phyloP scores from a whole-genome alignment of 495 filamentous ascomycete genomes.

The Penicillium silybi region DNA sequence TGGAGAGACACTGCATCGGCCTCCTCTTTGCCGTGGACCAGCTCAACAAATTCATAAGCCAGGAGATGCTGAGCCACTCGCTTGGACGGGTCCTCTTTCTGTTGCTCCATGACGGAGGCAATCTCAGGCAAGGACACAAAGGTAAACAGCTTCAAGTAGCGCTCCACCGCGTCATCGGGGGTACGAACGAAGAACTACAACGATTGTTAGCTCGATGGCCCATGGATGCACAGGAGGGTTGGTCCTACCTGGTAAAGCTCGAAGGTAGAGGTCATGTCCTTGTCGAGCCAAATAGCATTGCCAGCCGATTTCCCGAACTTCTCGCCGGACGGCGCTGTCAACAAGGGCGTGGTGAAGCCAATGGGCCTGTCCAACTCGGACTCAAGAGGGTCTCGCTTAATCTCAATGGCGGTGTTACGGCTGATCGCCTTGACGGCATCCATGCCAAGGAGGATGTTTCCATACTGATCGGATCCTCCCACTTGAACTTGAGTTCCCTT shows the following conservation, averaged over 20 bases:
- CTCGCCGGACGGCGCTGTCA: conserved; percentile 77
- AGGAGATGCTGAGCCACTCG: conserved; percentile 77
- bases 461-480: conserved; percentile 92
- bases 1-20: conserved; percentile 54
- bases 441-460: conserved; percentile 91
- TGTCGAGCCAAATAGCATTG: conserved; percentile 92
- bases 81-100: conserved; percentile 60
- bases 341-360: conserved; percentile 83
- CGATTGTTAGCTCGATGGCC: conserved; percentile 15
- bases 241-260: conserved; percentile 70
- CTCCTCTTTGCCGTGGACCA: conserved; percentile 66
- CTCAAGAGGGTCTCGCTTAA: conserved; percentile 23
- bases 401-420: conserved; percentile 41
- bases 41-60: conserved; percentile 70
- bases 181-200: conserved; percentile 78
- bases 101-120: conserved; percentile 57
- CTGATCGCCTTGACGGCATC: conserved; percentile 72
- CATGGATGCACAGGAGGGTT: conserved; percentile 1
- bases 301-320: conserved; percentile 97
- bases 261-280: conserved; percentile 70
- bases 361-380: conserved; percentile 52
- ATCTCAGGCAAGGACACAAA: conserved; percentile 73
- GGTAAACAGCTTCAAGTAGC: conserved; percentile 85
- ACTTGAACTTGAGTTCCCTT: conserved; percentile 75
- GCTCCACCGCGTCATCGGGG: conserved; percentile 72